These are phyloP conservation scores for Lichtheimia corymbifera DNA, from an alignment of 371 early-diverging fungal genomes.

Conservation along the genomic window DNA sequence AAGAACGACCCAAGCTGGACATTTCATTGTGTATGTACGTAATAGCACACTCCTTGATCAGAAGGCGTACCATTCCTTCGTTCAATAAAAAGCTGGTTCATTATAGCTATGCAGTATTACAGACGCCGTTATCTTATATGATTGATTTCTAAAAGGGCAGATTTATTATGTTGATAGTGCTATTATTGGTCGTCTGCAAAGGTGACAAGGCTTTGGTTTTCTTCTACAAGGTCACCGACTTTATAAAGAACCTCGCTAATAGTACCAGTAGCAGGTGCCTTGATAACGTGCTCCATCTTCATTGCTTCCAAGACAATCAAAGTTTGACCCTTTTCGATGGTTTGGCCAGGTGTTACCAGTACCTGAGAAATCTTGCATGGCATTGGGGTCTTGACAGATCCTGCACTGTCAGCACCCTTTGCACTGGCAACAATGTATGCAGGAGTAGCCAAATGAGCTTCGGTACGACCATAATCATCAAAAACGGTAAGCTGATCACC, in stretches of 20 bases:
- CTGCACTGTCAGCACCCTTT: conserved; percentile 54
- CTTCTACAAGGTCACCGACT: conserved; percentile 89
- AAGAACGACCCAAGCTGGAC: no score
- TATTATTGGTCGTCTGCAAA: conserved; percentile 54
- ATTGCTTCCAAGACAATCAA: conserved; percentile 93
- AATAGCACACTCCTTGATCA: no score
- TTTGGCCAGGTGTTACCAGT: conserved; percentile 77
- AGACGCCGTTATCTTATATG: no score
- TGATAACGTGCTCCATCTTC: conserved; percentile 98
- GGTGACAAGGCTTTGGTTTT: conserved; percentile 80
- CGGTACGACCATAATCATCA: conserved; percentile 56
- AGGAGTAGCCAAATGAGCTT: conserved; percentile 66
- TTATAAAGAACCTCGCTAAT: conserved; percentile 75
- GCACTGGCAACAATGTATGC: conserved; percentile 50
- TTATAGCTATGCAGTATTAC: no score
- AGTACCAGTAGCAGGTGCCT: conserved; percentile 78
- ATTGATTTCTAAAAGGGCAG: no score
- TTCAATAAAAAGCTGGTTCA: no score
- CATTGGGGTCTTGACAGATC: conserved; percentile 91
- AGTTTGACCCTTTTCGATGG: conserved; percentile 81
- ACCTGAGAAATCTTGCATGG: conserved; percentile 95
- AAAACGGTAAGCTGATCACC: conserved; percentile 69
- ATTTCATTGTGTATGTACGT: no score
- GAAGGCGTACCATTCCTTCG: no score
- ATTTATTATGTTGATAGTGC: background rate